Evolutionary conservation across 208 protist genomes (phyloP), one percentile per base, ranked within the genome.

Genomic region (Novymonas esmeraldas): DNA sequence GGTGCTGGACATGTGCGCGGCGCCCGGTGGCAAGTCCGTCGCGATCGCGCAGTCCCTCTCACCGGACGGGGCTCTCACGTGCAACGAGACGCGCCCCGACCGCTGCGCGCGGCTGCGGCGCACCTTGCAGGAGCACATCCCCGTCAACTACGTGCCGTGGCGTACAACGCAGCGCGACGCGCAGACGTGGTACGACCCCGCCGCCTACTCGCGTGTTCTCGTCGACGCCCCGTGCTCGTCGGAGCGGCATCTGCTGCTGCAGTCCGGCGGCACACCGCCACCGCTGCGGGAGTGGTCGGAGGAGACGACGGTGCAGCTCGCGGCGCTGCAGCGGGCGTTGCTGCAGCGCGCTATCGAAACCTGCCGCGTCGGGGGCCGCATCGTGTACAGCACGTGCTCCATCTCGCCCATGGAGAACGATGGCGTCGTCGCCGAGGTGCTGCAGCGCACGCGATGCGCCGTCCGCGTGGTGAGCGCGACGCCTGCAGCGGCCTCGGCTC

Each of bases 331-430:
- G 81, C 54, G 82, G 0, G 36, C 67, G 58, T 56, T 98, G 34
- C 84, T 95, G 18, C 67, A 80, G 45, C 85, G 89, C 16, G 91
- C 83, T 2, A 64, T 97, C 9, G 90, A 97, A 69, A 92, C 88
- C 11, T 85, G 85, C 48, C 51, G 60, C 26, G 73, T 82, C 6
- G 89, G 89, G 0, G 95, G 93, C 31, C 75, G 81, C 31, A 72
- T 98, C 16, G 92, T 98, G 26, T 98, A 98, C 83, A 95, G 83
- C 69, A 98, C 95, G 9, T 96, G 90, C 73, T 93, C 91, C 22
- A 84, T 98, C 49, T 94, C 79, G 6, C 84, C 89, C 0, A 26
- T 88, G 18, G 94, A 98, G 64, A 98, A 98, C 67, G 94, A 97
- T 48, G 81, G 73, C 20, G 87, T 97, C 39, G 83, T 98, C 22